A percentile compares a stretch with the other conserved stretches of the same genome.
Evolutionary conservation across 192 early-diverging fungal species (phyloP).

Genomic region (Dimargaris verticillata): DNA sequence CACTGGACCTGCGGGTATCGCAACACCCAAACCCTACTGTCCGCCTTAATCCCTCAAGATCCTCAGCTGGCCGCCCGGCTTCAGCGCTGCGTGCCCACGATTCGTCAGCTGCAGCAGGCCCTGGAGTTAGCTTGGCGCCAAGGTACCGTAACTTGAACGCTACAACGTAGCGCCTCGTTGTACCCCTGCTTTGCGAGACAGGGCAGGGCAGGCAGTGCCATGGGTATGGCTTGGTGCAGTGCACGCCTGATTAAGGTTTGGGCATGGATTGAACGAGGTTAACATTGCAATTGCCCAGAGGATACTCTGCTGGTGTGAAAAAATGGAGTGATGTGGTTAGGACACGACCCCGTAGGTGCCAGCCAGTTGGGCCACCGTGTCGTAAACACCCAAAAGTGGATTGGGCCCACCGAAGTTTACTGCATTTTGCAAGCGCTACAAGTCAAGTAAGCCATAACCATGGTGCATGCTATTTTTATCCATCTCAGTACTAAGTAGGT

Average conservation of each 20-base stretch:
- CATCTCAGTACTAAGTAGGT: too few species aligned
- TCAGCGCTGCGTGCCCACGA: conserved; percentile 13
- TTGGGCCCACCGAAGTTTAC: conserved; percentile 53
- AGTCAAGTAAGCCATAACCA: conserved; percentile 15
- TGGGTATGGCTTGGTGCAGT: too few species aligned
- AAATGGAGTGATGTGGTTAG: conserved; percentile 5
- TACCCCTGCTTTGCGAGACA: too few species aligned
- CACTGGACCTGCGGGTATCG: conserved; percentile 61
- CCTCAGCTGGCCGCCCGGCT: too few species aligned
- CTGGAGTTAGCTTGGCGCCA: conserved; percentile 39
- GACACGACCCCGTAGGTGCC: conserved; percentile 40
- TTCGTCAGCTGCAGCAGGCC: conserved; percentile 29
- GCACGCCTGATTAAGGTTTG: too few species aligned
- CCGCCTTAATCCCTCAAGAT: conserved; percentile 17
- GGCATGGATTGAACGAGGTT: too few species aligned
- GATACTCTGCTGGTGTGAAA: too few species aligned
- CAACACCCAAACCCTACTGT: conserved; percentile 49
- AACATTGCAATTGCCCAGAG: too few species aligned
- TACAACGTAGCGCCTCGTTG: too few species aligned
- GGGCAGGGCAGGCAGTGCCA: too few species aligned
- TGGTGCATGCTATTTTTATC: too few species aligned
- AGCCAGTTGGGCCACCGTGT: conserved; percentile 34
- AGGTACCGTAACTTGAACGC: conserved; percentile 12
- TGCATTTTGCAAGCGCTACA: conserved; percentile 40
- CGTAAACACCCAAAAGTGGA: conserved; percentile 43